A percentile compares a stretch with the other conserved stretches of the same genome.
phyloP scores from a whole-genome alignment of 306 rosid species.

The Cicer yamashitae region DNA sequence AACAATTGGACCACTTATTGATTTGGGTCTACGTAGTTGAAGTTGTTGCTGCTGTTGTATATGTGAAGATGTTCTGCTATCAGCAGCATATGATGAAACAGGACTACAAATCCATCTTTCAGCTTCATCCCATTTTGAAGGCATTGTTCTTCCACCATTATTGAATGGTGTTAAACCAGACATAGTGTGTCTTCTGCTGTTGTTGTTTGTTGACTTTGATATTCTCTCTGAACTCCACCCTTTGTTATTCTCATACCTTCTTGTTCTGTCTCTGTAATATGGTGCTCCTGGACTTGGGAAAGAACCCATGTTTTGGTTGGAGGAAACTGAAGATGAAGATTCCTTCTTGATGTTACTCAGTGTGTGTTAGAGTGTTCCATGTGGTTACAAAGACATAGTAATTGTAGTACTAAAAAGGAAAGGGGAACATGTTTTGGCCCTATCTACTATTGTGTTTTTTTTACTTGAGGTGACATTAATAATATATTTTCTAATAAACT shows the following conservation, averaged over 20 bases:
- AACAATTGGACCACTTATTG: constrained; percentile 87
- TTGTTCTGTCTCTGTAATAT: constrained; percentile 51
- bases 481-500: neutral
- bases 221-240: constrained; percentile 87
- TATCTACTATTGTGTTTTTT: neutral
- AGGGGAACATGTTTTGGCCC: constrained; percentile 17
- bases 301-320: constrained; percentile 50
- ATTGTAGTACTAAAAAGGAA: constrained; percentile 16
- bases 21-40: constrained; percentile 63
- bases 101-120: constrained; percentile 98
- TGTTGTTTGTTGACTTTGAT: constrained; percentile 45
- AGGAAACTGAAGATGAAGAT: constrained; percentile 47
- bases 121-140: constrained; percentile 96
- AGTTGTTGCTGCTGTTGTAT: constrained; percentile 55
- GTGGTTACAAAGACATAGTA: neutral
- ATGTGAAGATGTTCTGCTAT: constrained; percentile 48
- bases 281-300: constrained; percentile 60
- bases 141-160: constrained; percentile 71
- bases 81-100: constrained; percentile 43
- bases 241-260: constrained; percentile 52
- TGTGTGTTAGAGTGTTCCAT: constrained; percentile 37
- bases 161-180: constrained; percentile 57
- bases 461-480: neutral
- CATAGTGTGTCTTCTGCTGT: constrained; percentile 56
- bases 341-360: constrained; percentile 56